These are phyloP conservation scores for Sherardia arvensis DNA, from an alignment of 257 asterid species.

Conservation along the genomic window DNA sequence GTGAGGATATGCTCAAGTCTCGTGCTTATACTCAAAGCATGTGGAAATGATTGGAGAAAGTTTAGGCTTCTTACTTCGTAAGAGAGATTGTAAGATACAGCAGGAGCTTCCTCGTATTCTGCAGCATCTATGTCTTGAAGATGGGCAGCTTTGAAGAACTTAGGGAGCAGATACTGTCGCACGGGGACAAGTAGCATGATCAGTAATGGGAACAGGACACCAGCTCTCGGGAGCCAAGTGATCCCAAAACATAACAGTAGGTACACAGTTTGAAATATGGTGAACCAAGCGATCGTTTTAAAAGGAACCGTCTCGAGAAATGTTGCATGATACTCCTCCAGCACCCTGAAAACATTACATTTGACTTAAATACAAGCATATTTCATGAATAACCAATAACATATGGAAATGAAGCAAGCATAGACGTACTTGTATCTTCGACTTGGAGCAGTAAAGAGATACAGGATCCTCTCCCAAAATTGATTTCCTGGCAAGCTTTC, in stretches of 20 bases:
- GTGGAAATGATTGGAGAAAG: not conserved
- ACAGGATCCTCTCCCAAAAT: constrained; percentile 91
- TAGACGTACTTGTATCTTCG: constrained; percentile 72
- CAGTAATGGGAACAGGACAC: constrained; percentile 83
- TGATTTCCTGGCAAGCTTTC: constrained; percentile 98
- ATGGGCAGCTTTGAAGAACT: constrained; percentile 78
- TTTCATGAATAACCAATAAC: not conserved
- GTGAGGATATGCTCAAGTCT: not conserved
- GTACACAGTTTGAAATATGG: constrained; percentile 76
- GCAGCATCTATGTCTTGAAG: constrained; percentile 92
- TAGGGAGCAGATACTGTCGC: constrained; percentile 79
- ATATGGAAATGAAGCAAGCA: not conserved
- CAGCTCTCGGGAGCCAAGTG: constrained; percentile 97
- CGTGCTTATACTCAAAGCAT: not conserved
- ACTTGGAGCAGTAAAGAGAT: constrained; percentile 85
- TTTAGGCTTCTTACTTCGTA: constrained; percentile 42
- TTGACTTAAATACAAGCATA: not conserved
- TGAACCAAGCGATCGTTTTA: constrained; percentile 74
- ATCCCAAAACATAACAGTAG: constrained; percentile 83
- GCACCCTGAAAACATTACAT: constrained; percentile 37
- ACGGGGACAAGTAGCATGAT: constrained; percentile 95
- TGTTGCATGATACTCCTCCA: constrained; percentile 72
- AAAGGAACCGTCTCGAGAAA: constrained; percentile 94
- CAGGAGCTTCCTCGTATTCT: constrained; percentile 92
- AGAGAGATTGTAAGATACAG: constrained; percentile 47